Evolutionary conservation across 2,329 filamentous ascomycete genomes (phyloP).

Genomic region (Westerdykella sp.): DNA sequence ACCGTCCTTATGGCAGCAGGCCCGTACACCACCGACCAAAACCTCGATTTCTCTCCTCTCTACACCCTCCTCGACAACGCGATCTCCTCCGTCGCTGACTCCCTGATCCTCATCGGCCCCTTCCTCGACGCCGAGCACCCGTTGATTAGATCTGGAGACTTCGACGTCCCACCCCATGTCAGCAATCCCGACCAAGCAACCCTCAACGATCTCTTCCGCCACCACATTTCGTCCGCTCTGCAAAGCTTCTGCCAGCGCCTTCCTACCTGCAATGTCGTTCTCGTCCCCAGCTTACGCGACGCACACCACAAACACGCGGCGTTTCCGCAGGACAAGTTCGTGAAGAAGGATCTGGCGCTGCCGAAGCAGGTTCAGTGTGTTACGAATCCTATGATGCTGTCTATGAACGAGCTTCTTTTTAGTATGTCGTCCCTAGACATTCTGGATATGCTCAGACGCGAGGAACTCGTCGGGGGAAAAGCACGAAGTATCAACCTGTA

Average conservation of each 20-base stretch:
- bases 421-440: constrained; percentile 80
- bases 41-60: constrained; percentile 83
- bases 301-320: constrained; percentile 75
- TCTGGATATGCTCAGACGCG: constrained; percentile 70
- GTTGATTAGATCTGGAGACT: constrained; percentile 58
- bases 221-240: constrained; percentile 69
- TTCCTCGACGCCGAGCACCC: constrained; percentile 93
- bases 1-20: constrained; percentile 74
- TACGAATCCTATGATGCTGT: constrained; percentile 85
- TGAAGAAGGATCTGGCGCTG: constrained; percentile 65
- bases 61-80: constrained; percentile 75
- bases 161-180: constrained; percentile 38
- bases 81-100: constrained; percentile 67
- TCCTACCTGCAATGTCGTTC: constrained; percentile 72
- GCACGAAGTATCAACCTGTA: constrained; percentile 56
- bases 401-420: constrained; percentile 78
- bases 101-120: constrained; percentile 73
- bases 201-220: constrained; percentile 74
- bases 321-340: constrained; percentile 73
- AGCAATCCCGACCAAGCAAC: constrained; percentile 64
- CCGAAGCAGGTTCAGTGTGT: constrained; percentile 71
- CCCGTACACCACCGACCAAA: constrained; percentile 87
- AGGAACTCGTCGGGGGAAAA: constrained; percentile 59
- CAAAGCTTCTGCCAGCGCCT: constrained; percentile 63
- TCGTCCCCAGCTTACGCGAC: constrained; percentile 79